Evolutionary conservation across 768 basidiomycete species (phyloP).

Genomic region (Pleurotus salmoneostramineus): DNA sequence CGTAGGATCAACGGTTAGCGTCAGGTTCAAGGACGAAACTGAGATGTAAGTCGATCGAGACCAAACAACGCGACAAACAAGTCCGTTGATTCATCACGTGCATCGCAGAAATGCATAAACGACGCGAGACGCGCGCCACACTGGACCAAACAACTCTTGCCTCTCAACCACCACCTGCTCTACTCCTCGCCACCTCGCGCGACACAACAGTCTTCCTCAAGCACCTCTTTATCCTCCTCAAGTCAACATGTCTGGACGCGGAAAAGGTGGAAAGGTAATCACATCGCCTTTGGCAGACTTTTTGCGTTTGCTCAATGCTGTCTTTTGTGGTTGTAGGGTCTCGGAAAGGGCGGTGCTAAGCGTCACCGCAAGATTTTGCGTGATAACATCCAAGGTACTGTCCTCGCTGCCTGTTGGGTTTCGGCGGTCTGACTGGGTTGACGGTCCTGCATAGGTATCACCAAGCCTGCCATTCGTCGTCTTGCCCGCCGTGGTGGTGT

Average conservation of each 20-base stretch:
- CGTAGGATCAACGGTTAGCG: not conserved
- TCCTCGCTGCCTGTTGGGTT: not conserved
- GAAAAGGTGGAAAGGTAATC: constrained; percentile 63
- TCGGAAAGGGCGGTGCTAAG: constrained; percentile 75
- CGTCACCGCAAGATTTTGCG: constrained; percentile 76
- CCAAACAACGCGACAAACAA: not conserved
- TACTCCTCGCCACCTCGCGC: constrained; percentile 4
- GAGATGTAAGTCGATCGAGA: not conserved
- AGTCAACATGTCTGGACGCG: constrained; percentile 66
- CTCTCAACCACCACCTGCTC: constrained; percentile 9
- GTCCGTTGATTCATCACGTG: constrained; percentile 1
- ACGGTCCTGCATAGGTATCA: not conserved
- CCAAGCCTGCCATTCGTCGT: constrained; percentile 56
- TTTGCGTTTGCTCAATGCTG: not conserved
- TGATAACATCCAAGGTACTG: constrained; percentile 54
- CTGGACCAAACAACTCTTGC: constrained; percentile 9
- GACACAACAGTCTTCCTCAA: not conserved
- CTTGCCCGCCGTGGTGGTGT: constrained; percentile 53
- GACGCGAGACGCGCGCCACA: constrained; percentile 7
- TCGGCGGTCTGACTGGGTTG: not conserved
- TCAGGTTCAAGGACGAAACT: not conserved
- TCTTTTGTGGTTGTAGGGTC: constrained; percentile 36
- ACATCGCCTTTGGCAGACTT: not conserved
- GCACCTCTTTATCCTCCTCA: not conserved
- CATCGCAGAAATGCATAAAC: constrained; percentile 2